Base-by-base conservation (phyloP, 176 grass and related monocot species). In the Oryza officinalis region DNA sequence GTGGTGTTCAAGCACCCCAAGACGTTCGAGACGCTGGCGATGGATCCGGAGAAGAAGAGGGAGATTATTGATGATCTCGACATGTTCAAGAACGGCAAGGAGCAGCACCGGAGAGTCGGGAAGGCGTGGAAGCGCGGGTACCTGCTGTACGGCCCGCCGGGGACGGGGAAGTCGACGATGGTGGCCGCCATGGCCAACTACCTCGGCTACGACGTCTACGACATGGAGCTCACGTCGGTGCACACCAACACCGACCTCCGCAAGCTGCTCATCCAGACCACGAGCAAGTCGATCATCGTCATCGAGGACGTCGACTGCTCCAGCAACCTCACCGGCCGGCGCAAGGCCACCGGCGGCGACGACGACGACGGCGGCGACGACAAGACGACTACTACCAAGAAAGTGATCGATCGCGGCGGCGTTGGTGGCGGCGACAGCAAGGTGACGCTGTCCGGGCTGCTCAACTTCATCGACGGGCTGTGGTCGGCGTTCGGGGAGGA, bases 271-370 rank as follows among this genome's bases (percentile, higher is more conserved):
- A 85, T 85, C 15, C 72, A 91, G 77, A 91, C 82, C 1, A 85
- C 63, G 3, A 26, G 66, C 46, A 91, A 82, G 67, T 91, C 89
- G 10, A 85, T 97, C 71, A 97, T 97, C 71, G 89, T 97, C n/a
- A 88, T 97, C 74, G 94, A 97, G 87, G 94, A 97, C 69, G 92
- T 97, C 52, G 94, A 97, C 80, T 94, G 92, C 84, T 97, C 92
- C 8, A 80, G 94, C 72, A 69, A 81, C 60, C 33, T 97, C 3
- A 97, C 90, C 10, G 89, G 85, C 33, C 67, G 38, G 43, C 82
- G 82, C 63, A 68, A 54, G 71, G 27, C 45, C 13, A 6, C 40
- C 17, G 37, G 30, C 0, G 31, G 8, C 0, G 50, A 20, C 0
- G n/a, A 20, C 13, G 37, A 12, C 3, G n/a, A 7, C 5, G 47